Evolutionary conservation across 2,329 filamentous ascomycete species (phyloP), one percentile per base, ranked within the genome.

Genomic region (Colletotrichum tabaci): DNA sequence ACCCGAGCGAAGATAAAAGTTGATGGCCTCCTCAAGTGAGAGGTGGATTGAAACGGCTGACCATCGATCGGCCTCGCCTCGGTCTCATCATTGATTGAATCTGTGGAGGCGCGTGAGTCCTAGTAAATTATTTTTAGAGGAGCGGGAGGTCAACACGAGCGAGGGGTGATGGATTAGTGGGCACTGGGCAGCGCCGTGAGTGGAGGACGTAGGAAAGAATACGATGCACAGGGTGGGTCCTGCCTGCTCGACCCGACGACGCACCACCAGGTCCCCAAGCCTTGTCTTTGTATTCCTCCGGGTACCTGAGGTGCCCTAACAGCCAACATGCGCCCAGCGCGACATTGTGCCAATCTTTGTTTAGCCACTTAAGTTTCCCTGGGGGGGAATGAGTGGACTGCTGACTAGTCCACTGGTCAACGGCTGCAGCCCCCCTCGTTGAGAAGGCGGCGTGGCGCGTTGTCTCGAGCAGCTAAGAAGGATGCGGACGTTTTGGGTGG

Each of bases 71-170:
- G 57, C 58, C 68, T 67, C 57, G 64, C 57, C 57, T 57, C 35
- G 46, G 57, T 67, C 44, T 57, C 64, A 69, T 69, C 46, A 65
- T 69, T 64, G 53, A 53, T 58, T 66, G 64, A 67, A 58, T 61
- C 26, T 62, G 68, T 71, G 68, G 68, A 71, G 68, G 64, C 16
- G 64, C 57, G 64, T 61, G 52, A 58, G 55, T 42, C 44, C 35
- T 23, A 57, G 44, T 52, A 52, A 12, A 66, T 67, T 71, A 71
- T 71, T 71, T 71, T 71, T 71, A 71, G 60, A 62, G 68, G 50
- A 57, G 53, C 35, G 53, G 38, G n/a, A 61, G 38, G 64, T 46
- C 64, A 71, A 71, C 64, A 71, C 68, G 68, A 71, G 64, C 35
- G 53, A 65, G 65, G 35, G 64, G 46, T 16, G 56, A 30, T 47